These are phyloP conservation scores for Candida ortonii DNA, from an alignment of 805 yeast genomes.

Conservation along the genomic window DNA sequence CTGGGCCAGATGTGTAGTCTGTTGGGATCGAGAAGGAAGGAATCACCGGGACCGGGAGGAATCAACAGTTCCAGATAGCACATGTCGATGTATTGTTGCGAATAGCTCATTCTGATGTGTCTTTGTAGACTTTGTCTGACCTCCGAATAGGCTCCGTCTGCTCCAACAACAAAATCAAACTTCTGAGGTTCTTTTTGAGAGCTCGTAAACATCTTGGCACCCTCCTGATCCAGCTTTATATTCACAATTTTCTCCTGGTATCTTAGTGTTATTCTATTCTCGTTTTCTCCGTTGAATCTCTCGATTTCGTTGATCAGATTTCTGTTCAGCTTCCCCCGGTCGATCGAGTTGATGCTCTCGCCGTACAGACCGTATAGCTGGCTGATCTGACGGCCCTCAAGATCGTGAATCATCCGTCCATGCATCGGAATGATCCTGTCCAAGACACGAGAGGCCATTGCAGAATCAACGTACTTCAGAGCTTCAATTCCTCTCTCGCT, in stretches of 20 bases:
- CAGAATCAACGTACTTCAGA: slow-evolving; percentile 56
- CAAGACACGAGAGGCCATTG: slow-evolving; percentile 54
- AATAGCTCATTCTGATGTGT: slow-evolving; percentile 61
- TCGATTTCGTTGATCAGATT: slow-evolving; percentile 63
- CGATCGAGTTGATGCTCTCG: slow-evolving; percentile 82
- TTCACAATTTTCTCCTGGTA: slow-evolving; percentile 58
- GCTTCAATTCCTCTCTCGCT: slow-evolving; percentile 80
- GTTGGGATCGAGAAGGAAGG: slow-evolving; percentile 61
- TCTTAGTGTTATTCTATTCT: slow-evolving; percentile 36
- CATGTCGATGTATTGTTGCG: slow-evolving; percentile 79
- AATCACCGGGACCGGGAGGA: slow-evolving; percentile 47
- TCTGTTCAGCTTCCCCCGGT: slow-evolving; percentile 66
- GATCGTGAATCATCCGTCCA: slow-evolving; percentile 86
- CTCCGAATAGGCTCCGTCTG: slow-evolving; percentile 82
- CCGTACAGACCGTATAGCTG: slow-evolving; percentile 81
- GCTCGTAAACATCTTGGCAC: slow-evolving; percentile 7
- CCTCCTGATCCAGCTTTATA: slow-evolving; percentile 33
- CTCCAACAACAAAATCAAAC: slow-evolving; percentile 69
- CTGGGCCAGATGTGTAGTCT: slow-evolving; percentile 95
- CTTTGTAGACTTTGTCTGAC: slow-evolving; percentile 69
- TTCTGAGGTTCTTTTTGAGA: slow-evolving; percentile 12
- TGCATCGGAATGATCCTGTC: slow-evolving; percentile 74
- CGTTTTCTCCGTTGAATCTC: slow-evolving; percentile 29
- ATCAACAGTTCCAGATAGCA: slow-evolving; percentile 79
- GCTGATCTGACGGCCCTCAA: slow-evolving; percentile 57